These are phyloP conservation scores for Colletotrichum siamense DNA, from an alignment of 2,329 filamentous ascomycete species.

Conservation along the genomic window DNA sequence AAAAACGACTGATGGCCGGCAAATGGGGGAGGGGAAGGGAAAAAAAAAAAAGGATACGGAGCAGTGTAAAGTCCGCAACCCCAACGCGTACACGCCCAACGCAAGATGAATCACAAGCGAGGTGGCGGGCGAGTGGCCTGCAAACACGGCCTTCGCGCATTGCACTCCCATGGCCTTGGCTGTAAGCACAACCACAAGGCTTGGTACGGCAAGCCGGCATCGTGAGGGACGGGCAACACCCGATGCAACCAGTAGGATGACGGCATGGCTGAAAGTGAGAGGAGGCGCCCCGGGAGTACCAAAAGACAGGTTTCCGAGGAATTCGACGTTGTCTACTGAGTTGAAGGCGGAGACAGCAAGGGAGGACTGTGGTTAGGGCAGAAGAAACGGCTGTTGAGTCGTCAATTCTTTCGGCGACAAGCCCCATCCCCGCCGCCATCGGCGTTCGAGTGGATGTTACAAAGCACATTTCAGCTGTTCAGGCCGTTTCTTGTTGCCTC, in stretches of 20 bases:
- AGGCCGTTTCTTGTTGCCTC: not conserved
- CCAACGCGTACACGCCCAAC: not conserved
- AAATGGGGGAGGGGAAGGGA: not conserved
- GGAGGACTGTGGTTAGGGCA: not conserved
- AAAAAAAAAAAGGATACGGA: not conserved
- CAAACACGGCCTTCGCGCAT: not conserved
- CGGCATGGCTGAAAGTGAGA: not conserved
- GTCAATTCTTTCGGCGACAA: not conserved
- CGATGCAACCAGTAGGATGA: constrained; percentile 8
- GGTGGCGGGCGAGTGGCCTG: constrained; percentile 2
- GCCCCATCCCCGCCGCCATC: not conserved
- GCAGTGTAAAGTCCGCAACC: not conserved
- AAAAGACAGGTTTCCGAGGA: not conserved
- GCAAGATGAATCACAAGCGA: not conserved
- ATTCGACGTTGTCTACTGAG: not conserved
- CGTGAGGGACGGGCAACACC: not conserved
- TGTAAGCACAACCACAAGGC: not conserved
- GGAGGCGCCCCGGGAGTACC: not conserved
- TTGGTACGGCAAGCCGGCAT: constrained; percentile 22
- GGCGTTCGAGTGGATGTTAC: not conserved
- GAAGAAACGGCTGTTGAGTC: not conserved
- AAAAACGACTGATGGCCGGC: not conserved
- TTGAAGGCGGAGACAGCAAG: not conserved
- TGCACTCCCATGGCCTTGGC: not conserved
- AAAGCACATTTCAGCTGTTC: not conserved